Evolutionary conservation across 768 basidiomycete species (phyloP).

Genomic region (Paxillus rubicundulus): DNA sequence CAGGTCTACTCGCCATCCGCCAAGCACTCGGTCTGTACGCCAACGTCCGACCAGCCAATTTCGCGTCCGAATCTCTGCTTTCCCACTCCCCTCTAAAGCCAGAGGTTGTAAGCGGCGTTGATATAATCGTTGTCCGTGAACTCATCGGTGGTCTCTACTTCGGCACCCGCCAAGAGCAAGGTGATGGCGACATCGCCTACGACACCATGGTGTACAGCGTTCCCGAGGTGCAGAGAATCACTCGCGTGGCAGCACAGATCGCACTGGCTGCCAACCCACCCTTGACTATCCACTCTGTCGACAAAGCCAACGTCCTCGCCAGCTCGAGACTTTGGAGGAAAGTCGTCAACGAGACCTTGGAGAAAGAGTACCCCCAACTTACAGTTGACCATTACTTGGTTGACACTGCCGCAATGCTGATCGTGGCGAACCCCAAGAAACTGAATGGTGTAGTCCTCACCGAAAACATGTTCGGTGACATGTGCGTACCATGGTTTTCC

Average conservation of each 20-base stretch:
- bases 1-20: constrained; percentile 82
- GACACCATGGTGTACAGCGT: constrained; percentile 95
- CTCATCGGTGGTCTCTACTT: constrained; percentile 97
- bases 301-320: constrained; percentile 98
- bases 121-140: constrained; percentile 94
- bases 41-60: constrained; percentile 96
- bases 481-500: constrained; percentile 54
- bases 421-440: constrained; percentile 85
- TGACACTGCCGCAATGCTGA: constrained; percentile 94
- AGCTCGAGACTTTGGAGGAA: constrained; percentile 93
- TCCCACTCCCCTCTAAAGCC: constrained; percentile 86
- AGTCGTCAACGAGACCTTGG: constrained; percentile 82
- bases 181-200: constrained; percentile 71
- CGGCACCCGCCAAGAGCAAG: constrained; percentile 87
- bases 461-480: constrained; percentile 96
- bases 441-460: constrained; percentile 95
- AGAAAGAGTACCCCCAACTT: constrained; percentile 85
- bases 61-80: constrained; percentile 88
- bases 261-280: constrained; percentile 82
- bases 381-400: constrained; percentile 89
- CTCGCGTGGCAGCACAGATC: constrained; percentile 92
- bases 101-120: constrained; percentile 74
- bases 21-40: constrained; percentile 95
- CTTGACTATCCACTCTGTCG: constrained; percentile 86
- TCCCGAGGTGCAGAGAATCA: constrained; percentile 89